A percentile compares a stretch with the other conserved stretches of the same genome.
Evolutionary conservation across 78 protist genomes (phyloP).

Genomic region (Cyanophora paradoxa): DNA sequence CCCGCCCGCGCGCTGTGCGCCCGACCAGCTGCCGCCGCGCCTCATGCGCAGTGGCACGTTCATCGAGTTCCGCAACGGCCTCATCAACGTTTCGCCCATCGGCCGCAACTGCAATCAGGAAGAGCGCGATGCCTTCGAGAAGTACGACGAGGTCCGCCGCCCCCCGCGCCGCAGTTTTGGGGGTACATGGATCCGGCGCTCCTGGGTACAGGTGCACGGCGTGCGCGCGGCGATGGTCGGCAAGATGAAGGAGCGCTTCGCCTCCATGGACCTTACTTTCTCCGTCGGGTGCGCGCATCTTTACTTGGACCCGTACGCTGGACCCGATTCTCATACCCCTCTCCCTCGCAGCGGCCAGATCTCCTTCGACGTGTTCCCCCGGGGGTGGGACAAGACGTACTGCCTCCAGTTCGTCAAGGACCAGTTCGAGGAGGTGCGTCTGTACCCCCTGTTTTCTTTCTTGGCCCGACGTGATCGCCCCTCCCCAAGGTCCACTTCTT

Average conservation of each 20-base stretch:
- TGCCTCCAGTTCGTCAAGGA: constrained; percentile 77
- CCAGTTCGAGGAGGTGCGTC: constrained; percentile 18
- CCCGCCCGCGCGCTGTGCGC: too few species aligned
- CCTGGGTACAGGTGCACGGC: not conserved
- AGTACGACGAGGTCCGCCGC: constrained; percentile 63
- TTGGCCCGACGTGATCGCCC: not conserved
- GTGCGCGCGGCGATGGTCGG: not conserved
- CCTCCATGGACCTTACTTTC: not conserved
- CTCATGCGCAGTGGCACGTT: constrained; percentile 87
- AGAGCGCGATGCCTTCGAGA: constrained; percentile 89
- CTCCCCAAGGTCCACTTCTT: constrained; percentile 83
- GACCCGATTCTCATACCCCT: not conserved
- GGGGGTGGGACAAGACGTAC: constrained; percentile 96
- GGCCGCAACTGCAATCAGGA: constrained; percentile 94
- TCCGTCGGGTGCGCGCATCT: not conserved
- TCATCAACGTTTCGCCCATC: constrained; percentile 97
- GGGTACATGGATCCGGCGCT: not conserved
- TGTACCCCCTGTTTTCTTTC: not conserved
- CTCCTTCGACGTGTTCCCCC: constrained; percentile 5
- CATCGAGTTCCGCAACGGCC: constrained; percentile 94
- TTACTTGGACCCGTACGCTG: not conserved
- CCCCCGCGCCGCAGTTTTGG: not conserved
- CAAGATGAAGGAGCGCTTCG: not conserved
- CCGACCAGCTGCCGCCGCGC: too few species aligned
- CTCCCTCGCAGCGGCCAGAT: too few species aligned